Evolutionary conservation across 148 eudicot species (phyloP).

Genomic region (Bassia scoparia): DNA sequence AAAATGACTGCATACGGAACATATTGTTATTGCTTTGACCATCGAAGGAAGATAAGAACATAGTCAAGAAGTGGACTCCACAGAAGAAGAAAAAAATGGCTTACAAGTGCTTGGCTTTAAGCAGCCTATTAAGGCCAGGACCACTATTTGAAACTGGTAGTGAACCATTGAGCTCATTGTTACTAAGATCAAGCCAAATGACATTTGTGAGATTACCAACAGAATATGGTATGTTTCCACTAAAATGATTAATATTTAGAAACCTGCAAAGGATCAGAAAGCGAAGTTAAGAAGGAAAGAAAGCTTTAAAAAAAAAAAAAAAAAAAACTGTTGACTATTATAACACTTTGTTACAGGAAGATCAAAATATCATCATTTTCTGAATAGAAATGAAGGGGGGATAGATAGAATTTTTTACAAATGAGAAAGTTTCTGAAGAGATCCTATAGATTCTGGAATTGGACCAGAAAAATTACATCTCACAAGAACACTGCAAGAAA

Average conservation of each 20-base stretch:
- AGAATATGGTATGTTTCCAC: conserved; percentile 48
- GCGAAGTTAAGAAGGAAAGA: conserved; percentile 4
- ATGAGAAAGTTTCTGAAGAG: conserved; percentile 23
- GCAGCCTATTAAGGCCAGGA: conserved; percentile 66
- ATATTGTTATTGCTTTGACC: not conserved
- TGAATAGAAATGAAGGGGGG: too few relatives aligned
- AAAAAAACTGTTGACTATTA: too few relatives aligned
- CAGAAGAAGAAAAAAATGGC: conserved; percentile 11
- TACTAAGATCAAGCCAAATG: conserved; percentile 71
- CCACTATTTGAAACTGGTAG: conserved; percentile 57
- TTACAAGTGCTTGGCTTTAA: conserved; percentile 41
- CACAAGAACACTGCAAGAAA: conserved; percentile 27
- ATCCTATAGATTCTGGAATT: conserved; percentile 33
- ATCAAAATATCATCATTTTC: not conserved
- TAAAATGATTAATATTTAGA: conserved; percentile 39
- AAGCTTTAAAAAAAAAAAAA: too few relatives aligned
- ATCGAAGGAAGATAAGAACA: conserved; percentile 1
- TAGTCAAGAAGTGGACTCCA: not conserved
- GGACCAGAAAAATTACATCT: conserved; percentile 29
- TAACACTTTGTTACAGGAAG: too few relatives aligned
- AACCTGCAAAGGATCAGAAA: conserved; percentile 28
- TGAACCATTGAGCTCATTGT: conserved; percentile 52
- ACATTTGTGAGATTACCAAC: conserved; percentile 55
- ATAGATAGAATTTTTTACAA: conserved; percentile 16
- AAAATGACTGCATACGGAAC: conserved; percentile 30